Evolutionary conservation across 352 stramenopile species (phyloP).

Genomic region (Phytophthora syringae): DNA sequence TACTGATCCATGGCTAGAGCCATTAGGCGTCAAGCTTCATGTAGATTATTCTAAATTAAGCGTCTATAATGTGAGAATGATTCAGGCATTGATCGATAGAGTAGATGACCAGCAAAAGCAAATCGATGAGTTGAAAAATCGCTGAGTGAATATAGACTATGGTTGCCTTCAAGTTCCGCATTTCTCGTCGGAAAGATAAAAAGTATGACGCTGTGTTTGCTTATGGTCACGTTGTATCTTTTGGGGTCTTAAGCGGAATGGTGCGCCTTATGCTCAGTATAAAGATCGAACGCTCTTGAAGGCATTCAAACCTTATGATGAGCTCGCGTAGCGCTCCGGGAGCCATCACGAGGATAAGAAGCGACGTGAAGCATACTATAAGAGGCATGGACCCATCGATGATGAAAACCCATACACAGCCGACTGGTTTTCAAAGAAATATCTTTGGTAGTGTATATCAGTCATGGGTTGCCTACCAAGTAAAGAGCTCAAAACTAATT

Average conservation of each 20-base stretch:
- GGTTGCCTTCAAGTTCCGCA: constrained; percentile 8
- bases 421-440: constrained; percentile 5
- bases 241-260: constrained; percentile 9
- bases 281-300: background rate
- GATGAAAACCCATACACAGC: background rate
- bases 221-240: constrained; percentile 15
- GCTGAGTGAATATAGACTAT: constrained; percentile 13
- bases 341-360: background rate
- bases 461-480: background rate
- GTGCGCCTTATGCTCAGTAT: constrained; percentile 8
- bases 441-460: background rate
- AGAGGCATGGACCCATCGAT: background rate
- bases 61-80: constrained; percentile 18
- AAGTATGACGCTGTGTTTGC: constrained; percentile 16
- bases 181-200: constrained; percentile 3
- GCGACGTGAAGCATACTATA: background rate
- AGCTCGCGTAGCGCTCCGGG: too few relatives aligned
- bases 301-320: background rate
- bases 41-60: too few relatives aligned
- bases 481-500: constrained; percentile 9
- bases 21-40: too few relatives aligned
- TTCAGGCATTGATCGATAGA: background rate
- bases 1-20: too few relatives aligned
- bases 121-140: constrained; percentile 11
- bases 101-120: background rate